Evolutionary conservation across 1,284 basidiomycete genomes (phyloP), one percentile per base, ranked within the genome.

Genomic region (Ustilago lituana): DNA sequence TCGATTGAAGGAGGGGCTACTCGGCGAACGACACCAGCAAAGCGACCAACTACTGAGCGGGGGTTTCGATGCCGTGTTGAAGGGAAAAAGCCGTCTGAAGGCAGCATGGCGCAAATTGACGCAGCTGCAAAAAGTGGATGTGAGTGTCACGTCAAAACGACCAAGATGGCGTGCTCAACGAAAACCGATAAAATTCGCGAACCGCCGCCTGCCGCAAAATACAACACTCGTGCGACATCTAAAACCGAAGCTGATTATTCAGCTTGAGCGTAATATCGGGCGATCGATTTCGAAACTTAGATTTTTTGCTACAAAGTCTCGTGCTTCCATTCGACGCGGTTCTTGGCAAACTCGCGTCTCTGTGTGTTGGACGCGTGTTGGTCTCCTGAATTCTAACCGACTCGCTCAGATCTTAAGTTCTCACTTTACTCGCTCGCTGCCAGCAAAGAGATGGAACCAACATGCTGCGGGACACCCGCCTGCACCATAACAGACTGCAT

Each of bases 61-160:
- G 10, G 19, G 20, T 19, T n/a, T n/a, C n/a, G n/a, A n/a, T n/a
- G n/a, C n/a, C n/a, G n/a, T n/a, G n/a, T n/a, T n/a, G n/a, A n/a
- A 29, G 27, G 27, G 6, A 12, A 29, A 29, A 29, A 29, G 27
- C 27, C 27, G 27, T 6, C 27, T 29, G 27, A 12, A 29, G 12
- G 12, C 27, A 6, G 27, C 12, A n/a, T 48, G 37, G 47, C 37
- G 40, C 33, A 41, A 54, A 14, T 40, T 24, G 46, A 58, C 31
- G 11, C 19, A 41, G 27, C 27, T 43, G 33, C 24, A 44, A 45
- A n/a, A 53, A 37, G 39, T 19, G 29, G 50, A 40, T 43, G 50
- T 43, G n/a, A 53, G 50, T 50, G 47, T 55, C 59, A 62, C 59
- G 59, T 62, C 59, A 62, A 54, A 43, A 6, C 23, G 14, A 9